Conservation (phyloP, 257 asterid species). For the Cordia subcordata region DNA sequence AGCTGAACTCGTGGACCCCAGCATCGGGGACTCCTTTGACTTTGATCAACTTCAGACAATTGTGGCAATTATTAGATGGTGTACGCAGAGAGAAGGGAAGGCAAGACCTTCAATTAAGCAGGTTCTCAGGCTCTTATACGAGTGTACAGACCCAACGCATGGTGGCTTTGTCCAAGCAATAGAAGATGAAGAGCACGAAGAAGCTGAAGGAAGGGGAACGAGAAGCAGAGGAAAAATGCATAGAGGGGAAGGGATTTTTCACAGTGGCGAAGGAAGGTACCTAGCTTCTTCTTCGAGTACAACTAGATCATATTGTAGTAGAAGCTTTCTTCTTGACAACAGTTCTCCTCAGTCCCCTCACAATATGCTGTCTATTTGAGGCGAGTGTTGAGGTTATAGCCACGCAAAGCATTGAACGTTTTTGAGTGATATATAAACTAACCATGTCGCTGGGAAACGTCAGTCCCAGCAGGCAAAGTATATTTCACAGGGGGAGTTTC, state of each 20-base stretch:
- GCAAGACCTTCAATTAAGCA: constrained; percentile 89
- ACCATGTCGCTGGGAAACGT: too few species aligned
- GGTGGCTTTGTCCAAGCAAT: constrained; percentile 67
- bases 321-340: constrained; percentile 65
- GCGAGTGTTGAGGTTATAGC: constrained; percentile 1
- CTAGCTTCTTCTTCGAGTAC: constrained; percentile 95
- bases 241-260: constrained; percentile 28
- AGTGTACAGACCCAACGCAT: constrained; percentile 67
- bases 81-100: constrained; percentile 77
- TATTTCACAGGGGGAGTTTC: too few species aligned
- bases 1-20: constrained; percentile 66
- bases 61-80: constrained; percentile 58
- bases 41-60: constrained; percentile 68
- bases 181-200: constrained; percentile 58
- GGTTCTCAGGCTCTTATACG: constrained; percentile 75
- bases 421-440: not conserved
- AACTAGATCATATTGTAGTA: constrained; percentile 70
- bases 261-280: constrained; percentile 59
- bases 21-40: constrained; percentile 57
- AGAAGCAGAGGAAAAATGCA: constrained; percentile 47
- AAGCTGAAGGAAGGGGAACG: constrained; percentile 42
- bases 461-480: too few species aligned
- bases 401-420: not conserved
- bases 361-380: constrained; percentile 41
- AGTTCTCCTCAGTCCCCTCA: constrained; percentile 73